Evolutionary conservation across 1,284 basidiomycete species (phyloP).

Genomic region (Mycena citricolor): DNA sequence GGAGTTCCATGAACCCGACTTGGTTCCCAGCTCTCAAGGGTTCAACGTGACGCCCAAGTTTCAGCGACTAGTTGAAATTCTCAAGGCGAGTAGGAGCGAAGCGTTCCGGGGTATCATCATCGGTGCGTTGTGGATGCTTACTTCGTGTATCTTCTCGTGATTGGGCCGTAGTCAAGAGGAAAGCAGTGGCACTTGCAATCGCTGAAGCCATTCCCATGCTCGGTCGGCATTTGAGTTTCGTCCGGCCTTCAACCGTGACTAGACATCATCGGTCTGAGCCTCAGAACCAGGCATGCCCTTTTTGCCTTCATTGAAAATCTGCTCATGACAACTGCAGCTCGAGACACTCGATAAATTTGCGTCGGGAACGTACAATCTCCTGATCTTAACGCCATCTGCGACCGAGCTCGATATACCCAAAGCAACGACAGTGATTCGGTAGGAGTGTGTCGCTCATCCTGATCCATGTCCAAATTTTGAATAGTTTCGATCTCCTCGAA

Average conservation of each 20-base stretch:
- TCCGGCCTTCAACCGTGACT: slow-evolving; percentile 32
- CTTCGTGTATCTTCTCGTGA: neutral
- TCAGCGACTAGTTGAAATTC: slow-evolving; percentile 51
- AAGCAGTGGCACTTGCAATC: slow-evolving; percentile 45
- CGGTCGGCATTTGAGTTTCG: slow-evolving; percentile 35
- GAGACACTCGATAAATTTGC: slow-evolving; percentile 49
- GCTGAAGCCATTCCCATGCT: slow-evolving; percentile 44
- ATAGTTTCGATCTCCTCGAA: slow-evolving; percentile 61
- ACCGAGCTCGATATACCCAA: slow-evolving; percentile 60
- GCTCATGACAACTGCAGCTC: slow-evolving; percentile 28
- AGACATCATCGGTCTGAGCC: slow-evolving; percentile 12
- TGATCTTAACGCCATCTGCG: slow-evolving; percentile 55
- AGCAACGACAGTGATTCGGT: slow-evolving; percentile 61
- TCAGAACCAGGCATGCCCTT: slow-evolving; percentile 3
- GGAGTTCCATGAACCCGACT: slow-evolving; percentile 59
- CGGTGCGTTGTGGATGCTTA: slow-evolving; percentile 39
- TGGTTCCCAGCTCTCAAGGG: slow-evolving; percentile 48
- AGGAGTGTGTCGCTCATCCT: slow-evolving; percentile 22
- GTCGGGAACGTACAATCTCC: slow-evolving; percentile 56
- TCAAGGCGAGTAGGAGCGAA: slow-evolving; percentile 51
- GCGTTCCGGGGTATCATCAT: slow-evolving; percentile 64
- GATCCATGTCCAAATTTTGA: slow-evolving; percentile 15
- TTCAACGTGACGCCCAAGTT: slow-evolving; percentile 71
- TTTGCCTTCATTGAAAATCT: too few species aligned
- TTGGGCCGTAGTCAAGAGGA: slow-evolving; percentile 40